phyloP scores from a whole-genome alignment of 805 yeast species.

The Wickerhamomyces alni region DNA sequence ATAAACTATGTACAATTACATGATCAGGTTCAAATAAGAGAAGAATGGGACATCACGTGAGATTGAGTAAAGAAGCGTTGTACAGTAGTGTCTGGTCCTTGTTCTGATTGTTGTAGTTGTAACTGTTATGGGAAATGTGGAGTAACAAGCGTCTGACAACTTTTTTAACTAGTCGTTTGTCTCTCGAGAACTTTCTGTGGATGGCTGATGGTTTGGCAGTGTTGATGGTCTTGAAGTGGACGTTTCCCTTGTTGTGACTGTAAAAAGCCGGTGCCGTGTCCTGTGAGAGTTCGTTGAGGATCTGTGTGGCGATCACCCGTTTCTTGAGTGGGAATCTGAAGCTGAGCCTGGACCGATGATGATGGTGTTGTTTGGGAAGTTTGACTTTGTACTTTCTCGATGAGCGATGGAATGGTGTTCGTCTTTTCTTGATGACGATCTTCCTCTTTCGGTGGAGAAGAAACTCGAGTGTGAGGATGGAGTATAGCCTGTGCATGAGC shows the following conservation, averaged over 20 bases:
- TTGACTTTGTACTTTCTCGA: slow-evolving; percentile 19
- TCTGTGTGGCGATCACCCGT: slow-evolving; percentile 10
- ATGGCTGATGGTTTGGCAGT: not conserved
- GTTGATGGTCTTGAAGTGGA: not conserved
- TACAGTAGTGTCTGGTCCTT: not conserved
- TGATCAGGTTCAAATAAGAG: no score
- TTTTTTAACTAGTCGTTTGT: not conserved
- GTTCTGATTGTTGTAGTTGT: not conserved
- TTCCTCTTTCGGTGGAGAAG: slow-evolving; percentile 6
- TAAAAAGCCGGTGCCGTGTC: not conserved
- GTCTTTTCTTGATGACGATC: slow-evolving; percentile 14
- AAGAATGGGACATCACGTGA: no score
- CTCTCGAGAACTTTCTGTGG: not conserved
- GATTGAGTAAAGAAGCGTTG: no score
- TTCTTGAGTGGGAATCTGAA: slow-evolving; percentile 1
- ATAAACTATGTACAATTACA: no score
- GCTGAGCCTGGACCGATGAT: not conserved
- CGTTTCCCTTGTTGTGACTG: not conserved
- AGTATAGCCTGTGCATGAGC: slow-evolving; percentile 12
- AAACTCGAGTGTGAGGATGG: slow-evolving; percentile 13
- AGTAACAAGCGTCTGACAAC: not conserved
- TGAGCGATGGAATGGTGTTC: slow-evolving; percentile 19
- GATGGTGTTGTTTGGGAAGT: slow-evolving; percentile 6
- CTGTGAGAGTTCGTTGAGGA: slow-evolving; percentile 7
- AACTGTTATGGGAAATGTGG: not conserved